Evolutionary conservation across 495 filamentous ascomycete species (phyloP).

Genomic region (Penicillium coprophilum): DNA sequence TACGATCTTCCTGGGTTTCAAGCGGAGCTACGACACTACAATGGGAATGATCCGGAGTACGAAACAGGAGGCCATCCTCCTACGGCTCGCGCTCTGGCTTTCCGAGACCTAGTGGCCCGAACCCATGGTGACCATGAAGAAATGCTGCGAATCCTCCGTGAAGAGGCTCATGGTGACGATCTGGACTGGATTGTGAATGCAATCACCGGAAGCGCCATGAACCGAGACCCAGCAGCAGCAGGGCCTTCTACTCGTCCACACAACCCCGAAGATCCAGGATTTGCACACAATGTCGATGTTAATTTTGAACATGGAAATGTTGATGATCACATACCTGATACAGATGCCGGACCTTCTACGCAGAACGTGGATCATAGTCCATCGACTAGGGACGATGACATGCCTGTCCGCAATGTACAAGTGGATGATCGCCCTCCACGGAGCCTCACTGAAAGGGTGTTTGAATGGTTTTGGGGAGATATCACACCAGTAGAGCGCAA

Average conservation of each 20-base stretch:
- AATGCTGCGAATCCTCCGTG: conserved; percentile 60
- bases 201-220: conserved; percentile 28
- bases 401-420: neutral
- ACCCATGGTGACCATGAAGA: conserved; percentile 58
- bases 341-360: neutral
- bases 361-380: conserved; percentile 1
- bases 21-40: conserved; percentile 1
- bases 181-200: conserved; percentile 50
- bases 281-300: neutral
- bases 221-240: neutral
- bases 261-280: neutral
- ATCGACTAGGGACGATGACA: neutral
- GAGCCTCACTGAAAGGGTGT: conserved; percentile 20
- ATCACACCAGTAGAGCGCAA: conserved; percentile 37
- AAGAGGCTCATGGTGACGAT: conserved; percentile 57
- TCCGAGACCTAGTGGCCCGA: conserved; percentile 51
- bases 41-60: neutral
- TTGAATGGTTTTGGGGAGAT: conserved; percentile 68
- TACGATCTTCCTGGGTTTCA: conserved; percentile 16
- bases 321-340: neutral
- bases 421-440: conserved; percentile 16
- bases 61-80: conserved; percentile 5
- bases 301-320: neutral
- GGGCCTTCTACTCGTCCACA: conserved; percentile 12
- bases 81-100: conserved; percentile 41